Conservation (phyloP, 2,329 filamentous ascomycete species). For the Cladosporium halotolerans region DNA sequence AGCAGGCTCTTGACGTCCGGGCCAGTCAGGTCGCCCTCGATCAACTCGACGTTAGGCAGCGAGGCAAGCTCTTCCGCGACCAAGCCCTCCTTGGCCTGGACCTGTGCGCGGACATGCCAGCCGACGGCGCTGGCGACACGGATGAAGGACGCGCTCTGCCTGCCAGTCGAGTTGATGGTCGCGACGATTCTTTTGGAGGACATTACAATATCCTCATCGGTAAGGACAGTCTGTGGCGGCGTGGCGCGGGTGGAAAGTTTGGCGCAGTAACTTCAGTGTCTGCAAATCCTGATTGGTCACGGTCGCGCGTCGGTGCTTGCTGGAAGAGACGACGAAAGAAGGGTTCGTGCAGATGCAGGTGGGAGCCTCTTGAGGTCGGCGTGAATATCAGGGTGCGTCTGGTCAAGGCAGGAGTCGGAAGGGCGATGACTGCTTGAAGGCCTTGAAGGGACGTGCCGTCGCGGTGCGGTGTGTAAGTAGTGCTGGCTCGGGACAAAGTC, state of each 20-base stretch:
- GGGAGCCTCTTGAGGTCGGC: not conserved
- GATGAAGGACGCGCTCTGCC: conserved; percentile 91
- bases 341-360: not conserved
- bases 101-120: conserved; percentile 86
- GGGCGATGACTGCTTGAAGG: conserved; percentile 1
- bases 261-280: not conserved
- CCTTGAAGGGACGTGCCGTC: conserved; percentile 5
- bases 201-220: conserved; percentile 19
- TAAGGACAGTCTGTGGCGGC: conserved; percentile 12
- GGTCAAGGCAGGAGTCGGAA: not conserved
- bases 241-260: conserved; percentile 3
- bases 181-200: conserved; percentile 67
- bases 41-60: conserved; percentile 72
- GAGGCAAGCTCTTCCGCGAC: conserved; percentile 79
- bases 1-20: conserved; percentile 26
- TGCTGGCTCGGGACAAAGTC: not conserved
- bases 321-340: not conserved
- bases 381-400: not conserved
- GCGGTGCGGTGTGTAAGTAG: conserved; percentile 1
- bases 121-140: conserved; percentile 89
- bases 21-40: conserved; percentile 58
- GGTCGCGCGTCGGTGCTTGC: not conserved
- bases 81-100: conserved; percentile 78
- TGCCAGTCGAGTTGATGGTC: conserved; percentile 90
- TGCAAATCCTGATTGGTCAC: not conserved